Evolutionary conservation across 1,284 basidiomycete species (phyloP), one percentile per base, ranked within the genome.

Genomic region (Apiotrichum siamense): DNA sequence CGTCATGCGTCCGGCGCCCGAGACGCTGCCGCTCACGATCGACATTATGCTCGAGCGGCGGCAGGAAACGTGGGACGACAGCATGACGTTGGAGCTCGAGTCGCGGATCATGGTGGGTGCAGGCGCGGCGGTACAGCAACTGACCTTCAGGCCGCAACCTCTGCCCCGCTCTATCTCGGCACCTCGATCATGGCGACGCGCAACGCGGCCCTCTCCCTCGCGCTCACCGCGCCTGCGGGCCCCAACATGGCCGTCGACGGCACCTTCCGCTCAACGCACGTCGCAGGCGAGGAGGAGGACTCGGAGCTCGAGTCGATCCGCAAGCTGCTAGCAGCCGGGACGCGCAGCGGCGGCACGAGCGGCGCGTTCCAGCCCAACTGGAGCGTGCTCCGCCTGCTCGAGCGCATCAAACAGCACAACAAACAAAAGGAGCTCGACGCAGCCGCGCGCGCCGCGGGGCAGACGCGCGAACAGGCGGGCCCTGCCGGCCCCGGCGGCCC

Each of bases 1-100:
- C 20, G 69, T 76, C 13, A 72, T 76, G 64, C 65, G 72, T 7
- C 74, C 74, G 9, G 70, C 73, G 5, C 67, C 72, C 2, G 72
- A 70, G 50, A 69, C 67, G 23, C 53, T 73, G 27, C 65, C 66
- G 37, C 65, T 66, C 55, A 73, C 66, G 7, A 72, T 72, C 35
- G 67, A 72, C 46, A 60, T 67, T 17, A 70, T 74, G 66, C 55
- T 70, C n/a, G 66, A 70, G 41, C 50, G 70, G 29, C 64, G 65
- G 21, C 63, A 66, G 12, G 62, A 69, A 47, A 54, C 44, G 10
- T 69, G 71, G 68, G 72, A 73, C 46, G 74, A 76, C 32, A 55
- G 60, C 4, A 61, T 69, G 53, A 63, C 66, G 3, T 52, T 76
- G 27, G 70, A 74, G 48, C 55, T 76, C 32, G 74, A 76, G 54